phyloP scores from a whole-genome alignment of 345 rosid genomes.

The Cardiospermum halicacabum region DNA sequence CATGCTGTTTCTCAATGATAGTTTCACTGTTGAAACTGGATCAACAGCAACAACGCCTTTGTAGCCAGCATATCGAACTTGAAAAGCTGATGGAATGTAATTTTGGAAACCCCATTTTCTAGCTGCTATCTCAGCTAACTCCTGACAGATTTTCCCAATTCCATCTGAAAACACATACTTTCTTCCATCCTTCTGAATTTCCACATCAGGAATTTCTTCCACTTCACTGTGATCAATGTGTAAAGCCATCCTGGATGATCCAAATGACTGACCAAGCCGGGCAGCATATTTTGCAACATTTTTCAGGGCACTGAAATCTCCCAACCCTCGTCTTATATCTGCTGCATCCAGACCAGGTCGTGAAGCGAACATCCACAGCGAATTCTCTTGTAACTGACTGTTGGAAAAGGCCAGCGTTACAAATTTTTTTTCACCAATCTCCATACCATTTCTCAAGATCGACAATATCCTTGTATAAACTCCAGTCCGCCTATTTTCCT shows the following conservation, averaged over 20 bases:
- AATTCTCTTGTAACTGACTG: conserved; percentile 44
- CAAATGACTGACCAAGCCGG: conserved; percentile 43
- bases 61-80: conserved; percentile 46
- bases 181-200: conserved; percentile 7
- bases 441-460: conserved; percentile 32
- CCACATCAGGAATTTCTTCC: conserved; percentile 32
- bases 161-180: conserved; percentile 44
- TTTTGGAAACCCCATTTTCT: conserved; percentile 31
- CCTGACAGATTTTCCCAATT: conserved; percentile 43
- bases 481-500: conserved; percentile 23
- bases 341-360: conserved; percentile 31
- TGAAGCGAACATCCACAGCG: conserved; percentile 54
- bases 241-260: conserved; percentile 45
- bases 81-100: conserved; percentile 38
- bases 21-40: conserved; percentile 34
- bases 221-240: conserved; percentile 25
- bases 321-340: conserved; percentile 34
- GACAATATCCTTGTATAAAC: conserved; percentile 36
- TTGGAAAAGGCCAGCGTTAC: conserved; percentile 48
- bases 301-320: conserved; percentile 28
- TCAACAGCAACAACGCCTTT: conserved; percentile 53
- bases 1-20: conserved; percentile 46
- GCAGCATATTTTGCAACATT: conserved; percentile 51
- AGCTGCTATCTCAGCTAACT: conserved; percentile 31
- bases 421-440: conserved; percentile 37